Conservation (phyloP, 2,329 filamentous ascomycete genomes). For the Lasiodiplodia sp. region DNA sequence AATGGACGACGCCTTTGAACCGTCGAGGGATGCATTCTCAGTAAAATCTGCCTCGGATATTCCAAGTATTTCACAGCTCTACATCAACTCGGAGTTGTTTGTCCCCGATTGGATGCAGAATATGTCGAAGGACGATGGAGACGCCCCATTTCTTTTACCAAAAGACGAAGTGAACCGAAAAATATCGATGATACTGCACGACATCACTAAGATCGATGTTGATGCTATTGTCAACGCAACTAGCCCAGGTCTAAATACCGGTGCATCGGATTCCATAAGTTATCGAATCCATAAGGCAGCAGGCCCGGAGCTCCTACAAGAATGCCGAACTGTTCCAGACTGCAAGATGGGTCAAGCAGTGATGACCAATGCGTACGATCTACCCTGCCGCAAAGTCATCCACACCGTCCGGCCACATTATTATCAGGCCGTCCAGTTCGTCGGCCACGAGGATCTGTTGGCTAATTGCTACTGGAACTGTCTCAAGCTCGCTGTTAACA, state of each 20-base stretch:
- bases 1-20: not conserved
- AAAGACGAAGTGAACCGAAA: slow-evolving; percentile 42
- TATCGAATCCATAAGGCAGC: slow-evolving; percentile 39
- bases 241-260: slow-evolving; percentile 33
- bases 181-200: slow-evolving; percentile 41
- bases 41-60: slow-evolving; percentile 36
- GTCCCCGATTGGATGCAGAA: slow-evolving; percentile 33
- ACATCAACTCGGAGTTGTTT: slow-evolving; percentile 35
- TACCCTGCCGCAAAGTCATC: slow-evolving; percentile 42
- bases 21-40: not conserved
- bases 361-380: slow-evolving; percentile 39
- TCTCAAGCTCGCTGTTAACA: slow-evolving; percentile 36
- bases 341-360: slow-evolving; percentile 36
- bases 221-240: slow-evolving; percentile 47
- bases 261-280: slow-evolving; percentile 23
- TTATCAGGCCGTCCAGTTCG: not conserved
- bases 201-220: slow-evolving; percentile 43
- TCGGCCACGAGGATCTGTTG: slow-evolving; percentile 32
- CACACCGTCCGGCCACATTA: slow-evolving; percentile 42
- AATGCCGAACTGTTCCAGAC: slow-evolving; percentile 32
- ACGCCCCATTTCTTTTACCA: slow-evolving; percentile 40
- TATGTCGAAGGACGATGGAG: not conserved
- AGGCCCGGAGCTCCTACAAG: slow-evolving; percentile 38
- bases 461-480: slow-evolving; percentile 42
- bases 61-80: slow-evolving; percentile 36